Evolutionary conservation across 768 basidiomycete species (phyloP).

Genomic region (Chalciporus pseudorubinellus): DNA sequence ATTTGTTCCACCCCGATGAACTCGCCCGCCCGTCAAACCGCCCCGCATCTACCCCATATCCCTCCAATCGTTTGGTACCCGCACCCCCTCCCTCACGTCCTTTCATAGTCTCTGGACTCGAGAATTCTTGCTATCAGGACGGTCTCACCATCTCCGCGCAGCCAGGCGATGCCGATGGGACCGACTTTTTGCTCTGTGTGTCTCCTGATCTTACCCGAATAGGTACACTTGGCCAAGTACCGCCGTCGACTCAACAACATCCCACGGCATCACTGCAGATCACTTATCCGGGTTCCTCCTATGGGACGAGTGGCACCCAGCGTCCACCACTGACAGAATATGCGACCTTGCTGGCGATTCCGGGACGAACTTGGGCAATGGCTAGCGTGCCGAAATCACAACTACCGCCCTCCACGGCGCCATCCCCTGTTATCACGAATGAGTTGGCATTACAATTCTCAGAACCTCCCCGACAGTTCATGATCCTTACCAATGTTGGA

Average conservation of each 20-base stretch:
- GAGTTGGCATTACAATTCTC: constrained; percentile 82
- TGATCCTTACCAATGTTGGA: constrained; percentile 86
- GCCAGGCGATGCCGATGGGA: constrained; percentile 68
- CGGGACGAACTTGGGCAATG: constrained; percentile 84
- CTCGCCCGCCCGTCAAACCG: constrained; percentile 52
- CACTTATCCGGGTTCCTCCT: constrained; percentile 41
- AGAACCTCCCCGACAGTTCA: constrained; percentile 73
- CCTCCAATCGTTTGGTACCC: constrained; percentile 40
- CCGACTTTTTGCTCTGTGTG: constrained; percentile 71
- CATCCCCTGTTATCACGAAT: constrained; percentile 61
- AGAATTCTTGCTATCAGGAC: constrained; percentile 61
- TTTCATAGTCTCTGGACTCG: constrained; percentile 56
- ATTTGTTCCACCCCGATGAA: constrained; percentile 76
- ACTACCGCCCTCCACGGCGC: constrained; percentile 35
- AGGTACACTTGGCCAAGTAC: constrained; percentile 66
- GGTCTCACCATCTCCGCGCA: constrained; percentile 73
- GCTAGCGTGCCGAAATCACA: constrained; percentile 47
- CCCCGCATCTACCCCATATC: constrained; percentile 43
- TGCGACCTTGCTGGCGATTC: constrained; percentile 72
- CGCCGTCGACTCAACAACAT: constrained; percentile 38
- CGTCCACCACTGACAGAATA: constrained; percentile 74
- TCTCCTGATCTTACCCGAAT: constrained; percentile 75
- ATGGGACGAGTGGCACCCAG: constrained; percentile 39
- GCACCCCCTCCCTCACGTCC: constrained; percentile 50
- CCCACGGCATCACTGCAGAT: constrained; percentile 34